A percentile compares a stretch with the other conserved stretches of the same genome.
Evolutionary conservation across 2,329 filamentous ascomycete genomes (phyloP).

Genomic region (Trichoderma sp.): DNA sequence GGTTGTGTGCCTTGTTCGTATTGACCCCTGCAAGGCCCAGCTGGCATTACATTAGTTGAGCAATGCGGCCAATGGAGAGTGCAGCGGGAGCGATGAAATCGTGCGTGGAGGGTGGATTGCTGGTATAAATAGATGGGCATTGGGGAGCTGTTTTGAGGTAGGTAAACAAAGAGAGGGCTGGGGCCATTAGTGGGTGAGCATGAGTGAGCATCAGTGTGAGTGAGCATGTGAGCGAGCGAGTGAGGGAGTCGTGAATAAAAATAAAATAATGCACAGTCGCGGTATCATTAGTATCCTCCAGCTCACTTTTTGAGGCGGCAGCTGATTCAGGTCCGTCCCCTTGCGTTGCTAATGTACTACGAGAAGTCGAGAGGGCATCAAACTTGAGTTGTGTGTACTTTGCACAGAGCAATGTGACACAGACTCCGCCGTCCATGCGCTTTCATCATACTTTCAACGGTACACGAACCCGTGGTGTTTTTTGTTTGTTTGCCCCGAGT

Average conservation of each 20-base stretch:
- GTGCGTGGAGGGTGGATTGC: background rate
- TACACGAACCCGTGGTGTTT: background rate
- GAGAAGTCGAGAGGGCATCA: background rate
- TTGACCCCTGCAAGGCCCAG: conserved; percentile 12
- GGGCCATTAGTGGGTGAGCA: background rate
- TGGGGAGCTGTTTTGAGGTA: background rate
- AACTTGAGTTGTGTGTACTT: background rate
- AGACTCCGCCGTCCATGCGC: background rate
- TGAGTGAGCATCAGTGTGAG: background rate
- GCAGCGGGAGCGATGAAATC: background rate
- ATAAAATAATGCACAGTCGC: background rate
- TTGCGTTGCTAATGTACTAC: background rate
- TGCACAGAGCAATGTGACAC: background rate
- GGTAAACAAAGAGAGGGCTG: background rate
- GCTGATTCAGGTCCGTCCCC: background rate
- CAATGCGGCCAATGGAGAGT: conserved; percentile 4
- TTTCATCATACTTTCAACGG: background rate
- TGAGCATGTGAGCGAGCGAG: background rate
- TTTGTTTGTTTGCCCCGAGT: background rate
- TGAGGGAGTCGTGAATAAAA: background rate
- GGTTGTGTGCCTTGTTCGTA: conserved; percentile 15
- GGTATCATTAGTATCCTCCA: too few species aligned
- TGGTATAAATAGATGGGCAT: conserved; percentile 15
- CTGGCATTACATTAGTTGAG: conserved; percentile 11
- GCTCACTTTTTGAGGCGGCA: background rate